These are phyloP conservation scores for Alnus glutinosa DNA, from an alignment of 306 rosid species.

Conservation along the genomic window DNA sequence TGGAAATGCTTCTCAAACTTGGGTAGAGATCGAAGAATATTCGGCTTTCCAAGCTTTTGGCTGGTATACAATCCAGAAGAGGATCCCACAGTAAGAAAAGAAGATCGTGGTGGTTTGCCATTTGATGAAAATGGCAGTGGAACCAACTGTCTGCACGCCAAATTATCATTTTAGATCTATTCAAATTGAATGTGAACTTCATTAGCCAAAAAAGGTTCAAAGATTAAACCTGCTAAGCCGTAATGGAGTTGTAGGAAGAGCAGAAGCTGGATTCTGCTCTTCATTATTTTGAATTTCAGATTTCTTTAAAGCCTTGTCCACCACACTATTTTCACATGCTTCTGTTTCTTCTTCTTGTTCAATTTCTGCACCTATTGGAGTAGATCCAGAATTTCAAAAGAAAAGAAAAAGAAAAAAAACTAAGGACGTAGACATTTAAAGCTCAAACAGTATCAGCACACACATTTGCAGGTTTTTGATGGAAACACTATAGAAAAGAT, in stretches of 20 bases:
- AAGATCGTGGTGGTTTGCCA: constrained; percentile 65
- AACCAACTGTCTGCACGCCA: constrained; percentile 52
- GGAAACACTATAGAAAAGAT: not conserved
- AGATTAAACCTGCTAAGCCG: constrained; percentile 56
- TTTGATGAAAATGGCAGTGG: constrained; percentile 61
- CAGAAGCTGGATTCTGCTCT: constrained; percentile 49
- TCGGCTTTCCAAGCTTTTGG: constrained; percentile 60
- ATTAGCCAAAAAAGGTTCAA: constrained; percentile 19
- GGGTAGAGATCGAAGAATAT: constrained; percentile 41
- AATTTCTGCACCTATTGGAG: constrained; percentile 44
- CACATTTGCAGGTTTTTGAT: not conserved
- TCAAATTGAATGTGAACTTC: constrained; percentile 21
- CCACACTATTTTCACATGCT: constrained; percentile 41
- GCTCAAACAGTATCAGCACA: not conserved
- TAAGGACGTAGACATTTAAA: not conserved
- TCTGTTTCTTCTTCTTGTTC: constrained; percentile 76
- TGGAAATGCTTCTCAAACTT: constrained; percentile 47
- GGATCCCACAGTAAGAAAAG: constrained; percentile 52
- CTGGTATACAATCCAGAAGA: constrained; percentile 50
- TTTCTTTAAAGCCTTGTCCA: constrained; percentile 50
- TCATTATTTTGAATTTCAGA: constrained; percentile 51
- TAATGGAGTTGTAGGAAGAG: constrained; percentile 62
- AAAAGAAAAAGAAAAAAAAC: not conserved
- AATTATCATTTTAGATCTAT: constrained; percentile 9
- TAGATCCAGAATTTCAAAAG: constrained; percentile 51